Conservation (phyloP, 2,329 filamentous ascomycete genomes). For the Colletotrichum lupini region DNA sequence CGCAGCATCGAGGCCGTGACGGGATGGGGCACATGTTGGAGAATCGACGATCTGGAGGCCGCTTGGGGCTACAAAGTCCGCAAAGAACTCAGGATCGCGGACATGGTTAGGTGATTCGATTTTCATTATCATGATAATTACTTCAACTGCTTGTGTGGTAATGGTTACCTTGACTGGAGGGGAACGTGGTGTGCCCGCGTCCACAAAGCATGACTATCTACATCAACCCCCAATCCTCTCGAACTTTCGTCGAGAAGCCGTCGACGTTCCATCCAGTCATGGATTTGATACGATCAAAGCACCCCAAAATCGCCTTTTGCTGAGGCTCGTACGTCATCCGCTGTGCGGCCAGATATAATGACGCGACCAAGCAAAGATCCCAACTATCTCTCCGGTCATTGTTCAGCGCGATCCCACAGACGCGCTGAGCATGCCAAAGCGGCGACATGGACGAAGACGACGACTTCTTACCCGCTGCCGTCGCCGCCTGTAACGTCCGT, state of each 20-base stretch:
- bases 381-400: conserved; percentile 57
- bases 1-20: conserved; percentile 61
- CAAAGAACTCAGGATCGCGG: conserved; percentile 18
- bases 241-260: conserved; percentile 39
- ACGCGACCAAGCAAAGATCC: conserved; percentile 60
- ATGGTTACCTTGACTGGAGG: accelerated
- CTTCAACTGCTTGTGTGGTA: not conserved
- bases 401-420: conserved; percentile 61
- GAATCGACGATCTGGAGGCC: conserved; percentile 61
- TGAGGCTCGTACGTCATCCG: conserved; percentile 61
- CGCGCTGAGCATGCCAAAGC: conserved; percentile 59
- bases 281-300: conserved; percentile 49
- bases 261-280: conserved; percentile 55
- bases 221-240: conserved; percentile 40
- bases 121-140: not conserved
- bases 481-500: conserved; percentile 49
- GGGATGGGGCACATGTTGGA: conserved; percentile 65
- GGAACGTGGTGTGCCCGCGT: not conserved
- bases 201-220: not conserved
- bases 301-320: conserved; percentile 53
- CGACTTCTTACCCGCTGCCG: conserved; percentile 42
- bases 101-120: not conserved
- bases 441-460: conserved; percentile 48
- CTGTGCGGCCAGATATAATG: conserved; percentile 56
- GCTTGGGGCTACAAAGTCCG: conserved; percentile 51